Percentiles rank a stretch among this genome's conserved stretches.
Evolutionary conservation across 805 yeast genomes (phyloP).

Genomic region (Saturnispora silvae): DNA sequence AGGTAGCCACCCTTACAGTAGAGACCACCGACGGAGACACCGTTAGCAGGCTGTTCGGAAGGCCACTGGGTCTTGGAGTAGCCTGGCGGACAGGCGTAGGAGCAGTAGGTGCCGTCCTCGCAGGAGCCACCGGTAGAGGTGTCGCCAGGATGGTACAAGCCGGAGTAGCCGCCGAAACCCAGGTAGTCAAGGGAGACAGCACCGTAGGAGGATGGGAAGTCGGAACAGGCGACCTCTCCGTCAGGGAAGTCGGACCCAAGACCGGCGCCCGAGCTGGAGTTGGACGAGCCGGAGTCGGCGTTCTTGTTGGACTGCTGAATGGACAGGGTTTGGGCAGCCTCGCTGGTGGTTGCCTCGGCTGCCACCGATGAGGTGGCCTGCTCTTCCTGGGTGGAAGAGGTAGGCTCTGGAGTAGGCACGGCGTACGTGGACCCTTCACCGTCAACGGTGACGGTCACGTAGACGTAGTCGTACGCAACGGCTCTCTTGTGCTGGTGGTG

Average conservation of each 20-base stretch:
- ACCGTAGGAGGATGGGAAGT: constrained; percentile 77
- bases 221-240: constrained; percentile 55
- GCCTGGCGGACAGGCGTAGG: constrained; percentile 97
- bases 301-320: background rate
- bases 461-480: constrained; percentile 35
- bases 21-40: constrained; percentile 92
- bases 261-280: constrained; percentile 27
- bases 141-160: constrained; percentile 39
- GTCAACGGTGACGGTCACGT: constrained; percentile 45
- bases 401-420: constrained; percentile 22
- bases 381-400: constrained; percentile 24
- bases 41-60: constrained; percentile 69
- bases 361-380: constrained; percentile 16
- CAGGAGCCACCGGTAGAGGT: constrained; percentile 50
- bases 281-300: background rate
- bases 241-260: constrained; percentile 61
- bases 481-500: constrained; percentile 57
- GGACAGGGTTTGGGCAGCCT: background rate
- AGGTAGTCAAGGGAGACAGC: constrained; percentile 64
- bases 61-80: constrained; percentile 99
- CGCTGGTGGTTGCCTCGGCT: constrained; percentile 23
- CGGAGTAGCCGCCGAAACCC: constrained; percentile 58
- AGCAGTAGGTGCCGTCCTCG: constrained; percentile 86
- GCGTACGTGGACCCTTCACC: constrained; percentile 36
- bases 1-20: constrained; percentile 75